A percentile compares a stretch with the other conserved stretches of the same genome.
Evolutionary conservation across 148 eudicot genomes (phyloP).

Genomic region (Amaranthus hypochondriacus): DNA sequence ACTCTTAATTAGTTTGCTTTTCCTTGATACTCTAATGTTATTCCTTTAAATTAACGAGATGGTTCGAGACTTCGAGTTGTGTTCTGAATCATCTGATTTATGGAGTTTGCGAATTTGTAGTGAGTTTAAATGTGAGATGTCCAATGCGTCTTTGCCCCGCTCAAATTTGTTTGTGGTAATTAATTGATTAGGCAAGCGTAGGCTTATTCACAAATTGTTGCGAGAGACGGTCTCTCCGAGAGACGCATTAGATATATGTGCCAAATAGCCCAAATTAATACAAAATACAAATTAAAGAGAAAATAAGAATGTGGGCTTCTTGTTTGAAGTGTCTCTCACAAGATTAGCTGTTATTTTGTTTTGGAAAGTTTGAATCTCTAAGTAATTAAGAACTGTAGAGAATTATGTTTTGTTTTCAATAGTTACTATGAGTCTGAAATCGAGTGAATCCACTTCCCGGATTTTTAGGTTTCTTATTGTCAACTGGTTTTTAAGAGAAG

Average conservation of each 20-base stretch:
- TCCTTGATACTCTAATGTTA: not conserved
- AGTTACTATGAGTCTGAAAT: not conserved
- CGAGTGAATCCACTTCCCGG: not conserved
- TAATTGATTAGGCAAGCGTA: not conserved
- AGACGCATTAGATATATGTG: too few relatives aligned
- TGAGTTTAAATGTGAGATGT: not conserved
- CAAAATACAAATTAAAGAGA: too few relatives aligned
- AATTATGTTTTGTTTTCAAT: not conserved
- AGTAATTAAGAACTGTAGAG: not conserved
- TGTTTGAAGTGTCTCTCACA: too few relatives aligned
- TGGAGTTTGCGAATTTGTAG: not conserved
- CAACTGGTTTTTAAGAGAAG: not conserved
- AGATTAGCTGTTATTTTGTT: not conserved
- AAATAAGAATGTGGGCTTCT: too few relatives aligned
- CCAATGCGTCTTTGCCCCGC: not conserved
- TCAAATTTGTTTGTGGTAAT: not conserved
- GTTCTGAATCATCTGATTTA: not conserved
- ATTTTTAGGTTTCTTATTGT: not conserved
- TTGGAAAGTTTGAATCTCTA: not conserved
- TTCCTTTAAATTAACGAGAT: not conserved
- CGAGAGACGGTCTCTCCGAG: too few relatives aligned
- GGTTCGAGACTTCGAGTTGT: not conserved
- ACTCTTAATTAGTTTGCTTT: not conserved
- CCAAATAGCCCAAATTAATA: too few relatives aligned
- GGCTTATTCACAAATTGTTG: too few relatives aligned